These are phyloP conservation scores for Monilinia fructicola DNA, from an alignment of 2,329 filamentous ascomycete genomes.

Conservation along the genomic window DNA sequence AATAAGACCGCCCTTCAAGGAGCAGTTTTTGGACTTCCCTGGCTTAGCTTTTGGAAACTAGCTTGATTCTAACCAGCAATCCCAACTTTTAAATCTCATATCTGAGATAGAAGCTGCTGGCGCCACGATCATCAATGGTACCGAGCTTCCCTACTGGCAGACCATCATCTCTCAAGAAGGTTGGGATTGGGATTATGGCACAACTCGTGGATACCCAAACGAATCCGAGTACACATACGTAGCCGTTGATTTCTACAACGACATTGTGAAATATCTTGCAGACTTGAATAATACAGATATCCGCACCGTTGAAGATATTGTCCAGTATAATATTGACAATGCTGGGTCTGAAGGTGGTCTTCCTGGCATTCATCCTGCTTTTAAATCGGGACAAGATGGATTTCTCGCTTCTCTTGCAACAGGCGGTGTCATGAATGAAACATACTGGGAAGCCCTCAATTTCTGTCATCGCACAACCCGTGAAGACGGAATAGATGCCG, in stretches of 20 bases:
- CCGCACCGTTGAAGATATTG: conserved; percentile 61
- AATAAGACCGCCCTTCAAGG: conserved; percentile 50
- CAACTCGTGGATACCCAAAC: conserved; percentile 61
- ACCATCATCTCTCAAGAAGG: conserved; percentile 62
- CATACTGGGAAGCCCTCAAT: conserved; percentile 64
- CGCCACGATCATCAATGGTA: conserved; percentile 66
- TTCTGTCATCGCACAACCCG: conserved; percentile 59
- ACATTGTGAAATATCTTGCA: conserved; percentile 46
- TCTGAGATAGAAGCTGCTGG: conserved; percentile 58
- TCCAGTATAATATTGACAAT: conserved; percentile 63
- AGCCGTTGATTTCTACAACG: conserved; percentile 68
- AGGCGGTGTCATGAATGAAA: conserved; percentile 61
- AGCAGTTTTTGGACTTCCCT: conserved; percentile 69
- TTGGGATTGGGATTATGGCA: conserved; percentile 75
- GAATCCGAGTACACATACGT: conserved; percentile 73
- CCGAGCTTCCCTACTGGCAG: conserved; percentile 64
- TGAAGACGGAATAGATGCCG: conserved; percentile 68
- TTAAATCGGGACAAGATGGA: conserved; percentile 68
- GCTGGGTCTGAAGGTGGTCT: conserved; percentile 66
- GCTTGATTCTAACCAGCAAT: conserved; percentile 55
- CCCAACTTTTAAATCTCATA: conserved; percentile 53
- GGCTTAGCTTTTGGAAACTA: conserved; percentile 68
- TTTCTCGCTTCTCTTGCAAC: conserved; percentile 63
- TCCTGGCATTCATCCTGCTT: conserved; percentile 61
- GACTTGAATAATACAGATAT: conserved; percentile 57